phyloP scores from a whole-genome alignment of 192 early-diverging fungal genomes.

The Coemansia sp. region DNA sequence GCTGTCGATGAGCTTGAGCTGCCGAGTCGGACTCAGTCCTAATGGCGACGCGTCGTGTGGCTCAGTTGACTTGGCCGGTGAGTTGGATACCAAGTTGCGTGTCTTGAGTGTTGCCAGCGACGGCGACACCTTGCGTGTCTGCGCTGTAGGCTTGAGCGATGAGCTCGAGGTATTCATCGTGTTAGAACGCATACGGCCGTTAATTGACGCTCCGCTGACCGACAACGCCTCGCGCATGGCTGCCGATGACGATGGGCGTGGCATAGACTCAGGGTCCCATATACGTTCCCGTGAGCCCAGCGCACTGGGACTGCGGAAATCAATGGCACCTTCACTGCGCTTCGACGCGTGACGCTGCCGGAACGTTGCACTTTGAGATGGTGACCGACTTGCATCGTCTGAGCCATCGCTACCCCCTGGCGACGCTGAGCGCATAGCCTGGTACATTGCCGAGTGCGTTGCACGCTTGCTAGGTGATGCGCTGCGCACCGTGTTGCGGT shows the following conservation, averaged over 20 bases:
- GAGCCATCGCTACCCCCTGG: conserved; percentile 22
- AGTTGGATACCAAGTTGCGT: conserved; percentile 45
- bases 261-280: conserved; percentile 7
- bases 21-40: conserved; percentile 6
- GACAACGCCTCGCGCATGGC: conserved; percentile 29
- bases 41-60: background rate
- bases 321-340: conserved; percentile 42
- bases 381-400: conserved; percentile 4
- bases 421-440: conserved; percentile 34
- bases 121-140: conserved; percentile 47
- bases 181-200: conserved; percentile 44
- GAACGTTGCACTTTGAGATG: background rate
- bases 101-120: conserved; percentile 43
- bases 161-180: conserved; percentile 12
- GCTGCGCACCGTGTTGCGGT: conserved; percentile 44
- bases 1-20: conserved; percentile 17
- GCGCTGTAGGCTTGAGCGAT: conserved; percentile 1
- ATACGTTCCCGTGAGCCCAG: conserved; percentile 21
- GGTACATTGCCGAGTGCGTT: conserved; percentile 23
- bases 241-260: conserved; percentile 25
- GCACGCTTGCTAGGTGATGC: conserved; percentile 33
- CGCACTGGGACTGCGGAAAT: conserved; percentile 31
- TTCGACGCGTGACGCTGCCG: conserved; percentile 29
- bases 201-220: conserved; percentile 34
- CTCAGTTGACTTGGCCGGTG: conserved; percentile 25